These are phyloP conservation scores for Diaporthe australafricana DNA, from an alignment of 2,329 filamentous ascomycete genomes.

Conservation along the genomic window DNA sequence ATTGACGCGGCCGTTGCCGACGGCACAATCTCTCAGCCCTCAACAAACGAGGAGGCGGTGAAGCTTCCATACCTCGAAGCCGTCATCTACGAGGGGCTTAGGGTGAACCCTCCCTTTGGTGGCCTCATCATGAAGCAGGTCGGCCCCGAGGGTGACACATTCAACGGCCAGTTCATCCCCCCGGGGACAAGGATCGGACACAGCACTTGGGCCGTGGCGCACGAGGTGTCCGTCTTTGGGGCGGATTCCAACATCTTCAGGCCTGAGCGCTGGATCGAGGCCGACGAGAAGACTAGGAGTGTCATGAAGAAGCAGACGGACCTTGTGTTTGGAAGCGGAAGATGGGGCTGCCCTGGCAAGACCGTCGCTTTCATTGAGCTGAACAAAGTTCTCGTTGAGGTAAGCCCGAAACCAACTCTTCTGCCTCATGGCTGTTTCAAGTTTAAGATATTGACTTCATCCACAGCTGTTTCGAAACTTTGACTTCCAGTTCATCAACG, in stretches of 20 bases:
- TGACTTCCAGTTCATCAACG: not conserved
- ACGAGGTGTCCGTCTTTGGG: slow-evolving; percentile 37
- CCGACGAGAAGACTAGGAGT: slow-evolving; percentile 28
- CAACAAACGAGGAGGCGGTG: slow-evolving; percentile 32
- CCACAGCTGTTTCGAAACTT: slow-evolving; percentile 26
- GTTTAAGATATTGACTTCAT: not conserved
- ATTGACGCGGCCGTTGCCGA: slow-evolving; percentile 33
- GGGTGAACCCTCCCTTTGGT: slow-evolving; percentile 38
- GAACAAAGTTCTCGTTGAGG: slow-evolving; percentile 30
- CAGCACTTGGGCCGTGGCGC: slow-evolving; percentile 38
- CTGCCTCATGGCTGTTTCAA: not conserved
- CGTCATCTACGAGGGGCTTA: slow-evolving; percentile 41
- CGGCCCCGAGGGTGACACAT: slow-evolving; percentile 35
- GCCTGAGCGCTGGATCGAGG: slow-evolving; percentile 38
- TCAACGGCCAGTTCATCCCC: slow-evolving; percentile 38
- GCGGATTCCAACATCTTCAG: slow-evolving; percentile 34
- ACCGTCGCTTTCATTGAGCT: slow-evolving; percentile 26
- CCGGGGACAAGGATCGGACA: slow-evolving; percentile 37
- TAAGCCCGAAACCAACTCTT: not conserved
- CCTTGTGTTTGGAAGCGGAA: slow-evolving; percentile 27
- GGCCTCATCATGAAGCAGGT: slow-evolving; percentile 37
- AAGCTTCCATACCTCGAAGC: slow-evolving; percentile 41
- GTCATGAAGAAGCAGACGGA: slow-evolving; percentile 29
- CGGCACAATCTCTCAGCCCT: slow-evolving; percentile 22
- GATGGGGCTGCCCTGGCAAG: slow-evolving; percentile 31